Evolutionary conservation across 345 rosid species (phyloP), one percentile per base, ranked within the genome.

Genomic region (Gossypium longicalyx): DNA sequence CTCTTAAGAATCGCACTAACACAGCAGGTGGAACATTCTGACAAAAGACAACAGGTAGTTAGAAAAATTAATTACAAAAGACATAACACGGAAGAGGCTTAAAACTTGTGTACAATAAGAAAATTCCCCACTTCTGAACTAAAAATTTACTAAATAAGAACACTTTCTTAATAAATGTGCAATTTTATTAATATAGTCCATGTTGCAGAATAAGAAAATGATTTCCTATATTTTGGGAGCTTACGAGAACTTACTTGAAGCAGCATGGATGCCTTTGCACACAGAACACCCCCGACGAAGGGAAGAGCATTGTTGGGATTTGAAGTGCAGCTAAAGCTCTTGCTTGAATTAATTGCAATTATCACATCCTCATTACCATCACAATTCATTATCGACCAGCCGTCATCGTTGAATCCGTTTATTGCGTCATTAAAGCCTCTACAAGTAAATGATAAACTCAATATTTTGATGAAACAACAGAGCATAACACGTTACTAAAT

Each of bases 261-360:
- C 47, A 93, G 89, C 99, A 96, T 93, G n/a, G 99, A 96, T 56
- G 98, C 98, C 81, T 93, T 96, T n/a, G 98, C 99, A 82, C 99
- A 96, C 23, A 96, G 91, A 54, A 93, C 87, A 3, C 99, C 99
- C 70, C 99, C 99, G 49, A 96, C 80, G 67, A 86, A 83, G 2
- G 97, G 76, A 45, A 91, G 80, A 29, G 98, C 80, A 80, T 82
- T 84, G 74, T 88, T 83, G 70, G 86, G 80, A 77, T 79, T 84
- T 6, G 87, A 74, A 23, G 81, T 11, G 47, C 82, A 70, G 59
- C 68, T 83, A 79, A 91, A 82, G 79, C 81, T 87, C 82, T 90
- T 96, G 9, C 93, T 87, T 19, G 93, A 87, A 82, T 89, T 96
- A 47, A 93, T 81, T 6, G 97, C 85, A 78, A 96, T 84, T n/a